Conservation (phyloP, 495 filamentous ascomycete genomes). For the Talaromyces wortmannii region DNA sequence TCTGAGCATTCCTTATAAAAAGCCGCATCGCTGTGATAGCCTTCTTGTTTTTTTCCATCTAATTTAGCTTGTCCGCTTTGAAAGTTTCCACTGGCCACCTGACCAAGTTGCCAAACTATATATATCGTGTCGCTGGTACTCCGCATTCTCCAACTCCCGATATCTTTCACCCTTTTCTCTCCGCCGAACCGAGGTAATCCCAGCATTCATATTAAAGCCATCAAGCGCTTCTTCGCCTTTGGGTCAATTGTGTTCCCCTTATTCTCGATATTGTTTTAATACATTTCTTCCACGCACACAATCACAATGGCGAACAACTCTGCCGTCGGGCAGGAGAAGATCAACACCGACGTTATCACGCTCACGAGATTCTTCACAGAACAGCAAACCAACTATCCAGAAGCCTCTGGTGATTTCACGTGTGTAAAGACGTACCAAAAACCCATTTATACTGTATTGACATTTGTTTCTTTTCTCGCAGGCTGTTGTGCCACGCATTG, state of each 20-base stretch:
- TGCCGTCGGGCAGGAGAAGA: conserved; percentile 56
- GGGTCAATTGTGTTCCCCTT: no score
- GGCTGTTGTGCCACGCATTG: conserved; percentile 91
- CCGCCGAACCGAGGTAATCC: conserved; percentile 24
- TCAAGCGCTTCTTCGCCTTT: not conserved
- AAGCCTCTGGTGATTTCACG: conserved; percentile 98
- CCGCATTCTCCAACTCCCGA: not conserved
- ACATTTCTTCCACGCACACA: not conserved
- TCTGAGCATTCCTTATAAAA: not conserved
- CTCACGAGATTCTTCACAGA: conserved; percentile 93
- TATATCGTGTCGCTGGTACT: not conserved
- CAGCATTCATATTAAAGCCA: conserved; percentile 4
- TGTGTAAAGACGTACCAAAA: conserved; percentile 30
- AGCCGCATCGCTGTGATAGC: no score
- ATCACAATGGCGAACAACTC: conserved; percentile 32
- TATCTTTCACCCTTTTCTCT: conserved; percentile 10
- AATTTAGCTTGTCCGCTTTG: no score
- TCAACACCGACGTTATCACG: conserved; percentile 94
- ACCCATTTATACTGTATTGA: not conserved
- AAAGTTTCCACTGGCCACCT: no score
- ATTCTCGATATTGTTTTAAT: no score
- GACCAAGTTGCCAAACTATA: not conserved
- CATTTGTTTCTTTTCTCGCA: conserved; percentile 18
- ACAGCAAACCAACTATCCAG: conserved; percentile 86
- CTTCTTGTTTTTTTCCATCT: no score